phyloP scores from a whole-genome alignment of 257 asterid species.

The Solanum appendiculatum region DNA sequence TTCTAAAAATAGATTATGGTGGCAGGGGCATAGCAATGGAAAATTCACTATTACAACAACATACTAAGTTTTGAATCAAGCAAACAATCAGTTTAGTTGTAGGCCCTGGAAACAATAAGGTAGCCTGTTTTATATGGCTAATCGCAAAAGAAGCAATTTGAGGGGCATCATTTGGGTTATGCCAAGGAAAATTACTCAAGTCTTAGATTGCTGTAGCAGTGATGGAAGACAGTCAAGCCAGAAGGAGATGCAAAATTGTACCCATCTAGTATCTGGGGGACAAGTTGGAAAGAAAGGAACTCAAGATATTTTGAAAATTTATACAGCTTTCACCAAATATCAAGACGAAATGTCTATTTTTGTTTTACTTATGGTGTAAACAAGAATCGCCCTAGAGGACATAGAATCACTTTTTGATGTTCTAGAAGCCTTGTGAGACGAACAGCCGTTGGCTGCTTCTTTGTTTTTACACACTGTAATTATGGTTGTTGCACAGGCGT shows the following conservation, averaged over 20 bases:
- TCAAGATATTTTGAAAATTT: not conserved
- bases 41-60: too few relatives aligned
- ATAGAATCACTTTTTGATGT: not conserved
- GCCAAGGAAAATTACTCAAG: not conserved
- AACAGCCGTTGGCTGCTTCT: too few relatives aligned
- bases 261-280: not conserved
- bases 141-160: too few relatives aligned
- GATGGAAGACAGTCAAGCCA: not conserved
- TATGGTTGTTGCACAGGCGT: not conserved
- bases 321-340: not conserved
- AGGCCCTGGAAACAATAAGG: too few relatives aligned
- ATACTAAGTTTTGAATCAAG: too few relatives aligned
- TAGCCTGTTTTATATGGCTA: too few relatives aligned
- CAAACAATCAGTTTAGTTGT: too few relatives aligned
- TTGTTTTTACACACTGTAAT: too few relatives aligned
- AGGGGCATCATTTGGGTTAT: not conserved
- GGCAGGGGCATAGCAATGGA: too few relatives aligned
- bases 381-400: not conserved
- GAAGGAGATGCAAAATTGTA: not conserved
- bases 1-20: too few relatives aligned
- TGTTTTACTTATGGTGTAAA: not conserved
- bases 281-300: not conserved
- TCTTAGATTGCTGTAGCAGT: not conserved
- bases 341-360: not conserved
- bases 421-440: not conserved